Base-by-base conservation (phyloP, 768 basidiomycete genomes). In the Tulasnella sp. region DNA sequence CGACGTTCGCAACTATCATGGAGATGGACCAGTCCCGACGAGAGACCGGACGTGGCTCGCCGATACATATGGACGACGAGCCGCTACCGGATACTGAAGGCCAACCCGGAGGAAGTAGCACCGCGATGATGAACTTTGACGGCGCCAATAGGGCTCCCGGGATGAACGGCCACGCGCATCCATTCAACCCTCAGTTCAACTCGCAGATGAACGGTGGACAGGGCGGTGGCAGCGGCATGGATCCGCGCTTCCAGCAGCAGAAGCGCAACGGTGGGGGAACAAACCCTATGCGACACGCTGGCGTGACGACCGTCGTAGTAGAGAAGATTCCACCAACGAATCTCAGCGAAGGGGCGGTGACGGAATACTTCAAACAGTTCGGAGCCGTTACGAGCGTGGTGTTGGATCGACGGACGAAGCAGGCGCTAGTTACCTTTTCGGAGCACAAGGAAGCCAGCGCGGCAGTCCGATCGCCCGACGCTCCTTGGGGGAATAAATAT, bases 401-500 rank as follows among this genome's bases (percentile, higher is more conserved):
- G 4, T 81, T 96, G 51, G 92, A 97, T 68, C 72, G 73, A n/a
- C 68, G 71, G 19, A 80, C 75, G 46, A 78, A 80, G 46, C 90
- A 92, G 68, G 92, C 92, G 0, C 72, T 97, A 50, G 86, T 97
- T 63, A 91, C 86, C 63, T 97, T 96, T 70, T 76, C 80, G 31
- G 80, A 76, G 8, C 90, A 92, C 68, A 80, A 79, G 21, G 87
- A 92, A 66, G 93, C 93, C 0, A 81, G 85, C 66, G 79, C 80
- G 11, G 93, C 93, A 1, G 92, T 92, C 87, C 89, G 88, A 69
- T 82, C 83, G 24, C 88, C 93, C 70, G 91, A 94, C 63, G 91
- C 92, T n/a, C 85, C 96, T 12, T 96, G 96, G 66, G 82, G 82
- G 10, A 93, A 92, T 65, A 81, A 93, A 51, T 96, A 96, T 69